phyloP scores from a whole-genome alignment of 768 basidiomycete species.

The Basidioascus undulatus region DNA sequence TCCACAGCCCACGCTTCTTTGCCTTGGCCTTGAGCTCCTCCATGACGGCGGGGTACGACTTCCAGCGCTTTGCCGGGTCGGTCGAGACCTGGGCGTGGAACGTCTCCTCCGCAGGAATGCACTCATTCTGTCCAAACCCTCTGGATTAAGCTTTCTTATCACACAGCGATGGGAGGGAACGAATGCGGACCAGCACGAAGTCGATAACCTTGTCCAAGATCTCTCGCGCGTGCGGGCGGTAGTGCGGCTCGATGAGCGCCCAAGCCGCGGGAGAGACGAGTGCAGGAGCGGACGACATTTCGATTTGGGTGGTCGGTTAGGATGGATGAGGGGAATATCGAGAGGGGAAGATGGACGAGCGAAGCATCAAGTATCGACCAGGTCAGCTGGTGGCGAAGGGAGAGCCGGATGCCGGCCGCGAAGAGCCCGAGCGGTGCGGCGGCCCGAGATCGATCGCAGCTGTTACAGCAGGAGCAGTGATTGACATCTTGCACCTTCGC shows the following conservation, averaged over 20 bases:
- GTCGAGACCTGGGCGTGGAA: conserved; percentile 60
- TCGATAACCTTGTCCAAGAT: conserved; percentile 55
- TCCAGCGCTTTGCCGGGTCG: conserved; percentile 55
- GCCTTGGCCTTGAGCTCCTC: conserved; percentile 71
- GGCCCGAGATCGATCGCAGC: no score
- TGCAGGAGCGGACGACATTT: no score
- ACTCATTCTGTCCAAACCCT: conserved; percentile 46
- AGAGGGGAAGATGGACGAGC: no score
- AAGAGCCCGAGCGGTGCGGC: no score
- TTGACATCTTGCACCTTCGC: no score
- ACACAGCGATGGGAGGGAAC: not conserved
- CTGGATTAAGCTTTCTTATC: not conserved
- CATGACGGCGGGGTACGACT: conserved; percentile 53
- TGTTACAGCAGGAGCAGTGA: no score
- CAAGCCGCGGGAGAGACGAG: conserved; percentile 11
- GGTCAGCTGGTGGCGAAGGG: no score
- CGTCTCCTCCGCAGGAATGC: conserved; percentile 42
- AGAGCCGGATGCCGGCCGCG: no score
- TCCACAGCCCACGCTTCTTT: conserved; percentile 77
- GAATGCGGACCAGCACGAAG: conserved; percentile 47
- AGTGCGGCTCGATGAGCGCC: conserved; percentile 50
- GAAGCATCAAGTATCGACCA: no score
- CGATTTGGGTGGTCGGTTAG: conserved; percentile 7
- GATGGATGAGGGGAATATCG: no score
- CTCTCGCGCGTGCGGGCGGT: conserved; percentile 72